These are phyloP conservation scores for Linnemannia hyalina DNA, from an alignment of 192 early-diverging fungal species.

Conservation along the genomic window DNA sequence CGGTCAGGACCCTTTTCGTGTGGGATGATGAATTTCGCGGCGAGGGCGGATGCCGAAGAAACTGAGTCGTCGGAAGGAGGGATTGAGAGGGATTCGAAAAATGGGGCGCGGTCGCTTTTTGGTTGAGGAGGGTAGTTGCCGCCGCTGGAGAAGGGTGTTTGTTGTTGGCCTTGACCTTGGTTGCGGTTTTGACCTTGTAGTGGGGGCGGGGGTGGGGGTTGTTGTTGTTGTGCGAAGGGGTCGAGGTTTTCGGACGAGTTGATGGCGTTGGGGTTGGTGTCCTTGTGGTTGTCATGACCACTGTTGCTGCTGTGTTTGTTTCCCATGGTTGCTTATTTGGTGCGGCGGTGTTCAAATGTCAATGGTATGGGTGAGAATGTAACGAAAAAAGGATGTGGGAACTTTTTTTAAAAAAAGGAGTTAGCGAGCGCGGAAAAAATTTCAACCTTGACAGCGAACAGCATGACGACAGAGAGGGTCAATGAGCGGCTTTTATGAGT, in stretches of 20 bases:
- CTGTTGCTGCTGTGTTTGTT: background rate
- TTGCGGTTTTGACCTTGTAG: background rate
- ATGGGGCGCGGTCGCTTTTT: background rate
- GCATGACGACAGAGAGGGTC: too few species aligned
- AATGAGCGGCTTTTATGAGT: too few species aligned
- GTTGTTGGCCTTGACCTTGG: background rate
- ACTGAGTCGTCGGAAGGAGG: background rate
- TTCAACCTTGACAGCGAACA: too few species aligned
- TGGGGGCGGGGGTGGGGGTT: background rate
- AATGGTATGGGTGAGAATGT: background rate
- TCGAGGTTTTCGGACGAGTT: background rate
- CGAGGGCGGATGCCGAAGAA: background rate
- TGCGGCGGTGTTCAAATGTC: too few species aligned
- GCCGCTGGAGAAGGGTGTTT: background rate
- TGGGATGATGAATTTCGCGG: constrained; percentile 13
- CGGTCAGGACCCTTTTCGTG: constrained; percentile 11
- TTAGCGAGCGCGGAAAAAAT: too few species aligned
- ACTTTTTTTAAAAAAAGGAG: too few species aligned
- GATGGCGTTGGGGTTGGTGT: background rate
- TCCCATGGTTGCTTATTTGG: background rate
- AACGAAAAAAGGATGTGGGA: background rate
- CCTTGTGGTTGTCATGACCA: background rate
- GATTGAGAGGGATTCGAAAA: background rate
- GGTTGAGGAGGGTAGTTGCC: background rate
- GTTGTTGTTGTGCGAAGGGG: constrained; percentile 7